These are phyloP conservation scores for Dispira parvispora DNA, from an alignment of 192 early-diverging fungal species.

Conservation along the genomic window DNA sequence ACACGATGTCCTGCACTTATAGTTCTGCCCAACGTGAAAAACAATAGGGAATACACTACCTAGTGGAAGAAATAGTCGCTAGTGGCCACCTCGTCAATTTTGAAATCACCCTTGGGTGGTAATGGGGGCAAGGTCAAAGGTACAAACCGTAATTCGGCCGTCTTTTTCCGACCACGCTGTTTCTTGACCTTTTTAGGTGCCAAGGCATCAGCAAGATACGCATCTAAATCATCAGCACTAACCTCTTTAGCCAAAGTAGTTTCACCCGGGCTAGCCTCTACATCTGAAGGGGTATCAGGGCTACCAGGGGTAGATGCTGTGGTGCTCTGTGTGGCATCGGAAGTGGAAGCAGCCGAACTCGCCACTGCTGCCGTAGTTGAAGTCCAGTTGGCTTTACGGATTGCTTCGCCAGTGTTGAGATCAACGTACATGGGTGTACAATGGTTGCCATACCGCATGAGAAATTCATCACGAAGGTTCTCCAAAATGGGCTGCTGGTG, in stretches of 20 bases:
- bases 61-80: conserved; percentile 91
- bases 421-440: conserved; percentile 34
- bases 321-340: background rate
- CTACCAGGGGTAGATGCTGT: background rate
- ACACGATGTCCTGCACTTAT: too few relatives aligned
- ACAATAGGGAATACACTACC: background rate
- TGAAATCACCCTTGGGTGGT: conserved; percentile 70
- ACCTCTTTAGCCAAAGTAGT: background rate
- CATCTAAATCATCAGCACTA: background rate
- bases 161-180: conserved; percentile 7
- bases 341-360: background rate
- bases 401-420: conserved; percentile 1
- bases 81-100: conserved; percentile 59
- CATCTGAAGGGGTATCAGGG: background rate
- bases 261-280: background rate
- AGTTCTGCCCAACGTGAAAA: too few relatives aligned
- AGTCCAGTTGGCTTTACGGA: background rate
- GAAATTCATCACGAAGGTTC: conserved; percentile 64
- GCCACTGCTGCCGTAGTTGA: background rate
- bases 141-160: conserved; percentile 17
- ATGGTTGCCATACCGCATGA: conserved; percentile 57
- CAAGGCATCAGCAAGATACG: background rate
- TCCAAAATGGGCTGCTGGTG: conserved; percentile 76
- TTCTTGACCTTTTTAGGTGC: background rate
- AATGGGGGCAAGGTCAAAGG: conserved; percentile 53